Evolutionary conservation across 257 asterid genomes (phyloP), one percentile per base, ranked within the genome.

Genomic region (Salvia miltiorrhiza): DNA sequence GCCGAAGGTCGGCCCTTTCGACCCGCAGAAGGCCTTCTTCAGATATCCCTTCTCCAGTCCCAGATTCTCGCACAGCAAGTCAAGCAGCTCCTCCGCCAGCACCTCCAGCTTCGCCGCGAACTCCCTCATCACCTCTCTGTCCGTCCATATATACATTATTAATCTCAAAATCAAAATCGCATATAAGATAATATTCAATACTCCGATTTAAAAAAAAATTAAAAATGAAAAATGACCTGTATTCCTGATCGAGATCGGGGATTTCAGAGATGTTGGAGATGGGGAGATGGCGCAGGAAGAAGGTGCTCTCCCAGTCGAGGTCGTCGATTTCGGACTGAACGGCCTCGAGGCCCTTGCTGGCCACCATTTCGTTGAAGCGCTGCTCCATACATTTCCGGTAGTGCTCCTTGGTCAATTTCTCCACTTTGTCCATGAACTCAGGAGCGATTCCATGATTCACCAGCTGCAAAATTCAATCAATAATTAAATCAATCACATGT

Each of bases 251-350:
- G 26, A 85, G 91, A 70, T 85, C 85, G 5, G 91, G 85, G 66
- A 86, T 49, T 14, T 86, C 80, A 0, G 82, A 63, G 75, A 86
- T 79, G 63, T 83, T 86, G 0, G 91, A 83, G 10, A 61, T 54
- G 5, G 91, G 91, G 71, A 78, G 88, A 58, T 86, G 91, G 72
- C 88, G 87, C 54, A 86, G 28, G 85, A 73, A 86, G 82, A 86
- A 86, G 60, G 88, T 83, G 82, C 87, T 81, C 54, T 86, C 88
- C 91, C 91, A 86, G 59, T 86, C 91, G 2, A 86, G 30, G 41
- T 86, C 91, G 16, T 79, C 49, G 70, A 83, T 78, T 30, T 86
- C 88, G 4, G 83, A 74, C 56, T 83, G 84, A 3, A 77, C 87
- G 9, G 81, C 83, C 12, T 86, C 88, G 3, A 86, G 76, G 0